Conservation (phyloP, 1,284 basidiomycete genomes). For the Phylloboletellus chloephorus region DNA sequence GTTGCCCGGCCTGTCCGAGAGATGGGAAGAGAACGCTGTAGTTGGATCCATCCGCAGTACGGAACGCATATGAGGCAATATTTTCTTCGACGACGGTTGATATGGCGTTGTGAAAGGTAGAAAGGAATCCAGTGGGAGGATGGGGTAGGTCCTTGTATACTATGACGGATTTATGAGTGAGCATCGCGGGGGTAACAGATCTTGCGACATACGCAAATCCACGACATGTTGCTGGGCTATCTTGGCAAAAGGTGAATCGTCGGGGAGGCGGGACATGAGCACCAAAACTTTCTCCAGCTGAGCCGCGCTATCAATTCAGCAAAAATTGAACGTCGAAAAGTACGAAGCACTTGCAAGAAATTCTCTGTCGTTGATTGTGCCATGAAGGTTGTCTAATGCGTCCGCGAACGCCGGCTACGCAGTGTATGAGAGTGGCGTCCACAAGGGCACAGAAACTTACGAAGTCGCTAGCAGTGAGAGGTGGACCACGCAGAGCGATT, state of each 20-base stretch:
- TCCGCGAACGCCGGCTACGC: constrained; percentile 47
- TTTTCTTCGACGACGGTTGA: background rate
- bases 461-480: constrained; percentile 17
- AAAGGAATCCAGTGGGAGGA: constrained; percentile 52
- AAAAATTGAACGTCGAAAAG: background rate
- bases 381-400: constrained; percentile 40
- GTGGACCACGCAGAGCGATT: constrained; percentile 20
- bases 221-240: constrained; percentile 45
- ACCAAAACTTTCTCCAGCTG: constrained; percentile 53
- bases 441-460: constrained; percentile 13
- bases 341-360: constrained; percentile 40
- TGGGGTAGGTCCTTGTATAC: constrained; percentile 65
- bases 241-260: constrained; percentile 33
- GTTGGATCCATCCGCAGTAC: constrained; percentile 53
- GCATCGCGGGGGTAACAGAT: background rate
- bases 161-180: constrained; percentile 4
- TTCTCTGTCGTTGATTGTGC: constrained; percentile 53
- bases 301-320: constrained; percentile 3
- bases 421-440: background rate
- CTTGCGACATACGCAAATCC: constrained; percentile 40
- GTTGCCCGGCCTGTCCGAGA: constrained; percentile 54
- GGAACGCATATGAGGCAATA: constrained; percentile 42
- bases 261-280: constrained; percentile 47
- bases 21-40: constrained; percentile 53
- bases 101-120: constrained; percentile 13